Base-by-base conservation (phyloP, 306 rosid genomes). In the Carpinus fangiana region DNA sequence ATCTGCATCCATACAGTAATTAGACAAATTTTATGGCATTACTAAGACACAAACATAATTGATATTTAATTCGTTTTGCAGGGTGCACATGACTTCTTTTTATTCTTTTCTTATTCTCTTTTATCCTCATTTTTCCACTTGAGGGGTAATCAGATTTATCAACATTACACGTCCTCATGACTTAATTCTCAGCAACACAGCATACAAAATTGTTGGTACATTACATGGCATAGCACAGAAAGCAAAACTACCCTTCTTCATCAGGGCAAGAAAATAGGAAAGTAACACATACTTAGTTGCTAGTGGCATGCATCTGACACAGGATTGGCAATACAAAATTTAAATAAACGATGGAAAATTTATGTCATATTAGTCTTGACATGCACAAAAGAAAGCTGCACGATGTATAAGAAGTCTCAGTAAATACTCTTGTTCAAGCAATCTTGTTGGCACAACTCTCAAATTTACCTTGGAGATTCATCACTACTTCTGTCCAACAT, bases 381-480 rank as follows among this genome's bases (percentile, higher is more conserved):
- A 48, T 62, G 64, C 53, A 66, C 62, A 73, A 62, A 81, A 81
- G 48, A 28, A 18, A 23, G 36, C 50, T 73, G 72, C 46, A 70
- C 23, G 76, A 38, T 59, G 43, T 73, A 16, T 18, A 7, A 2
- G 55, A 57, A 43, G 12, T 55, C 55, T 64, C 38, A 14, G 54
- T 12, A n/a, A 56, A 71, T 9, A 48, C 65, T 53, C 41, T 45
- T 23, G 16, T 38, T 43, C 12, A 55, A 74, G 73, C 43, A 74
- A 52, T 51, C 26, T 26, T 23, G 26, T 75, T 65, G n/a, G 74
- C 66, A 61, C 82, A 13, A 34, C 73, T 21, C 54, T 52, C 21
- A 47, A 31, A 77, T 54, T 82, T 86, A 90, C 97, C 93, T 87
- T 73, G 83, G 74, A 73, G 85, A 78, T 78, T 84, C 92, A 78